Percentiles rank a stretch among this genome's conserved stretches.
Conservation (phyloP, 2,329 filamentous ascomycete species). For the Penicillium polonicum region DNA sequence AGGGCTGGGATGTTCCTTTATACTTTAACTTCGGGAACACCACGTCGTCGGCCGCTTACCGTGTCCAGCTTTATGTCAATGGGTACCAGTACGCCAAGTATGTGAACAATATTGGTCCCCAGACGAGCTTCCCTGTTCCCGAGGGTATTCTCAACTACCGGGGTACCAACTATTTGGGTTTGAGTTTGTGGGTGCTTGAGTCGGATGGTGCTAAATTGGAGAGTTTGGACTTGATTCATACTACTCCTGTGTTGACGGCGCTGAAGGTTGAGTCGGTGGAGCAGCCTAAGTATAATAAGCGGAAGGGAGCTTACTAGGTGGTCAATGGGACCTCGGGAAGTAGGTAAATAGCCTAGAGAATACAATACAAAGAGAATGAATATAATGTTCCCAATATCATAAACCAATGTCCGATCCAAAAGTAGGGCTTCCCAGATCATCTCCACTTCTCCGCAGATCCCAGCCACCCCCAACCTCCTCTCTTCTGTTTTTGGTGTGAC, state of each 20-base stretch:
- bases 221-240: slow-evolving; percentile 52
- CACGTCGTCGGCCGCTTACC: slow-evolving; percentile 55
- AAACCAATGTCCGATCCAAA: background rate
- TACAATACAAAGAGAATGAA: no score
- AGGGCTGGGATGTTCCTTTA: slow-evolving; percentile 57
- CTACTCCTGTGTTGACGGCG: slow-evolving; percentile 53
- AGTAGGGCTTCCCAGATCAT: background rate
- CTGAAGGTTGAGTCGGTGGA: slow-evolving; percentile 49
- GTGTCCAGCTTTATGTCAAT: slow-evolving; percentile 69
- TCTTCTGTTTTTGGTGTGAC: background rate
- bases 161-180: slow-evolving; percentile 66
- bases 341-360: background rate
- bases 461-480: slow-evolving; percentile 10
- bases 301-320: slow-evolving; percentile 54
- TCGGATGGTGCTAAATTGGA: slow-evolving; percentile 57
- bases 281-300: slow-evolving; percentile 47
- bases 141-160: slow-evolving; percentile 70
- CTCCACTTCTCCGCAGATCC: slow-evolving; percentile 11
- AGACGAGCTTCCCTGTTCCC: slow-evolving; percentile 69
- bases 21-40: slow-evolving; percentile 50
- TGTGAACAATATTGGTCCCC: slow-evolving; percentile 71
- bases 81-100: slow-evolving; percentile 72
- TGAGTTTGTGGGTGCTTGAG: slow-evolving; percentile 68
- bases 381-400: background rate
- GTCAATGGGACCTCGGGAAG: background rate